These are phyloP conservation scores for Exophiala viscosa DNA, from an alignment of 2,329 filamentous ascomycete genomes.

Conservation along the genomic window DNA sequence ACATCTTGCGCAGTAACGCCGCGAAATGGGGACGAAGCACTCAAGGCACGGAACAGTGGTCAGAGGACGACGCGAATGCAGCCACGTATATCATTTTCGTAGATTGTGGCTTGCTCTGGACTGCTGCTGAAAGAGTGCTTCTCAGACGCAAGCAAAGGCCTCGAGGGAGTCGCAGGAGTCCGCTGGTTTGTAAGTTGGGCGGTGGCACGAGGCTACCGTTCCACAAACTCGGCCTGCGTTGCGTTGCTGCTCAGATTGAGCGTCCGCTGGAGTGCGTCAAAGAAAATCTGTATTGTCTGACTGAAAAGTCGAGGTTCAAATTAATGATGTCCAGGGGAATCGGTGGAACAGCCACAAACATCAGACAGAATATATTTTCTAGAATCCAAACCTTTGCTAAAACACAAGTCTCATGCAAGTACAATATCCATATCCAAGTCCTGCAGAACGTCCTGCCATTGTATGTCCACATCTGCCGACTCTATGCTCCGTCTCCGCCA, in stretches of 20 bases:
- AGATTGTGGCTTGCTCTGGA: not conserved
- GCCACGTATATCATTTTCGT: slow-evolving; percentile 22
- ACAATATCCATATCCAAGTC: slow-evolving; percentile 36
- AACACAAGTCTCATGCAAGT: slow-evolving; percentile 21
- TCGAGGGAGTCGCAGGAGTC: too few relatives aligned
- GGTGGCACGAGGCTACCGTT: too few relatives aligned
- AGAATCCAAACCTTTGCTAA: too few relatives aligned
- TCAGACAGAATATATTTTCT: not conserved
- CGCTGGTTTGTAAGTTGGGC: too few relatives aligned
- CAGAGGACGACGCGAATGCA: slow-evolving; percentile 1
- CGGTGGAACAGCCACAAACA: too few relatives aligned
- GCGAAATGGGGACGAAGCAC: not conserved
- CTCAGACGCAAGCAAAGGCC: not conserved
- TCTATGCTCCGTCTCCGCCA: slow-evolving; percentile 30
- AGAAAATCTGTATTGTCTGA: too few relatives aligned
- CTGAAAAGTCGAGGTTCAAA: too few relatives aligned
- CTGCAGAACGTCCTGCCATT: slow-evolving; percentile 36
- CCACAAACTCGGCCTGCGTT: too few relatives aligned
- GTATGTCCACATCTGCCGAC: slow-evolving; percentile 24
- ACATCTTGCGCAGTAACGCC: slow-evolving; percentile 61
- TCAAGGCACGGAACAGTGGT: slow-evolving; percentile 5
- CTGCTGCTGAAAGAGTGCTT: too few relatives aligned
- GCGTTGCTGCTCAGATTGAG: too few relatives aligned
- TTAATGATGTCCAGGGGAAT: too few relatives aligned
- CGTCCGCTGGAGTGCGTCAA: too few relatives aligned